Base-by-base conservation (phyloP, 192 early-diverging fungal species). In the Martensiomyces pterosporus region DNA sequence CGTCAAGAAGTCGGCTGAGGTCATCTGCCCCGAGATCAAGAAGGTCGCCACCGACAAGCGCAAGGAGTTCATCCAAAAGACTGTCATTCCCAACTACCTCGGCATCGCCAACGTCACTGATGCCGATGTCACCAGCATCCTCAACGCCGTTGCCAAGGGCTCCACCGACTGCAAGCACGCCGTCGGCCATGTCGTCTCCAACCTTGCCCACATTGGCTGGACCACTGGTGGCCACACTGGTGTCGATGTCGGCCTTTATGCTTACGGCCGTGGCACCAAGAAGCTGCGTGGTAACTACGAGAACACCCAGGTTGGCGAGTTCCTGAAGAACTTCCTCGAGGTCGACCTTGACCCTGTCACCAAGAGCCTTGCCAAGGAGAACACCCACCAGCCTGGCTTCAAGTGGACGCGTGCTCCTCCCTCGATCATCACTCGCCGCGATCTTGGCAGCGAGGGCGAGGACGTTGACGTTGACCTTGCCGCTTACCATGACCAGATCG, bases 281-380 rank as follows among this genome's bases (percentile, higher is more conserved):
- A 32, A 32, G 29, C 29, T 32, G 6, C 29, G 12, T 32, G 29
- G 29, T 32, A 32, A 32, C 29, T 8, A 32, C 29, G 29, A 32
- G 29, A 32, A 32, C 29, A 32, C 29, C 29, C 29, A 32, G 29
- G 29, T 32, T 32, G 29, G 29, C 29, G 29, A 32, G 29, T 32
- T 32, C 29, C 29, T 32, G 29, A 5, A 12, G 6, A 12, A 32
- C 29, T 32, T 32, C 29, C 29, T 32, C 6, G 6, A 12, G 6
- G 6, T 32, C 12, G 29, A 32, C 6, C 12, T 32, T 5, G 29
- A 32, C 29, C 12, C 29, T 32, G 29, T 32, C 29, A 32, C 29
- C 29, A 32, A 32, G 29, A 5, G 29, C 12, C 29, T 32, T 5
- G 29, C 29, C 29, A 91, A 14, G 64, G 85, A 47, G 44, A 24